Evolutionary conservation across 371 early-diverging fungal species (phyloP), one percentile per base, ranked within the genome.

Genomic region (Lichtheimia ramosa): DNA sequence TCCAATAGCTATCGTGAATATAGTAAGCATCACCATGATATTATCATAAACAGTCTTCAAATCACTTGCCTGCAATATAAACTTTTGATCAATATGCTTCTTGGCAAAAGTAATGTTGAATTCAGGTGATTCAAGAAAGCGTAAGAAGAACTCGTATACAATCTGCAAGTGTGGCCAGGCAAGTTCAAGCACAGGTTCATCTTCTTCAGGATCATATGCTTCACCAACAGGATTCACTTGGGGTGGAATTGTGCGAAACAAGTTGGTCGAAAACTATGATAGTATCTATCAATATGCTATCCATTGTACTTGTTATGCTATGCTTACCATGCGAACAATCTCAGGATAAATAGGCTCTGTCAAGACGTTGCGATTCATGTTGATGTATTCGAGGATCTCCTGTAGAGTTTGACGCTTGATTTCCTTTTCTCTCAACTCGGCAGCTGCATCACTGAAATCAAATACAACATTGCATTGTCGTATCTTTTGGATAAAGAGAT

Each of bases 141-240:
- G 85, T 52, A 98, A 80, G 72, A 98, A 96, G 68, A 96, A 93
- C 71, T 94, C 96, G 70, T 98, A 98, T 4, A 98, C 97, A 46
- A 96, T 89, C 66, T 94, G 95, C 48, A 97, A 79, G 71, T 98
- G 98, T 41, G 97, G 97, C 98, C 98, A 98, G 3, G 95, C 94
- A 24, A 89, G 66, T 69, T 98, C 98, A 48, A 95, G 77, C 2
- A 95, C 92, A 13, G 96, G 96, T 65, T 98, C 98, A 73, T 98
- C 98, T 71, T 98, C 98, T 73, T 98, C 98, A 4, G 97, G 97
- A 74, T 98, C 98, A 69, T 91, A 98, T 2, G 94, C 95, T 65
- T 97, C 98, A 25, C 95, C 97, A 12, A 86, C 86, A 12, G 96
- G 96, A 68, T 96, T 96, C 43, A 93, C 89, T 75, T 93, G 95